A percentile compares a stretch with the other conserved stretches of the same genome.
phyloP scores from a whole-genome alignment of 129 eudicot genomes.

The Artemisia annua region DNA sequence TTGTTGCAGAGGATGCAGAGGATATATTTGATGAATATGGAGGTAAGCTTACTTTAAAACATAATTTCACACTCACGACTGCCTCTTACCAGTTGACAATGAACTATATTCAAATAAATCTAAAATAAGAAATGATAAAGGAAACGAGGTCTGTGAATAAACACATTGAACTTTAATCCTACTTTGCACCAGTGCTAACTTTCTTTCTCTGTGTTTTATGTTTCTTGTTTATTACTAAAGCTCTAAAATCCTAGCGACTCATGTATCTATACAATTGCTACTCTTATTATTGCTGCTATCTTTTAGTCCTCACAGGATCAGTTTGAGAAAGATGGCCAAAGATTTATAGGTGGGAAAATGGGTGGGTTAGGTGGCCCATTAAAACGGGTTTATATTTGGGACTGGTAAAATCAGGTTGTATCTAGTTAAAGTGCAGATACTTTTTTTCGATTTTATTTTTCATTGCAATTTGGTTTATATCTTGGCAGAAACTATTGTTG shows the following conservation, averaged over 20 bases:
- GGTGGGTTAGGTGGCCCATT: not conserved
- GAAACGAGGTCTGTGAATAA: not conserved
- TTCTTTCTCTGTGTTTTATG: not conserved
- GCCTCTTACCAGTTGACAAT: not conserved
- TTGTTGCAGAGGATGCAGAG: constrained; percentile 98
- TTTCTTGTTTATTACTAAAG: too few species aligned
- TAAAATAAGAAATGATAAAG: not conserved
- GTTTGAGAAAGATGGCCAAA: not conserved
- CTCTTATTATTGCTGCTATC: not conserved
- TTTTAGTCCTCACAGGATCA: not conserved
- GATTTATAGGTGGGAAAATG: not conserved
- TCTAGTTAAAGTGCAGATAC: not conserved
- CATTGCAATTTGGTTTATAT: too few species aligned
- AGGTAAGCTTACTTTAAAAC: constrained; percentile 43
- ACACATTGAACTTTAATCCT: not conserved
- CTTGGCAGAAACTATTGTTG: not conserved
- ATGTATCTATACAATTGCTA: not conserved
- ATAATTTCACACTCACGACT: not conserved
- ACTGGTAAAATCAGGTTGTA: not conserved
- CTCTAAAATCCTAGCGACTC: not conserved
- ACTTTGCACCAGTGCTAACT: not conserved
- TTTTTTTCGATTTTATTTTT: not conserved
- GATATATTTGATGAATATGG: constrained; percentile 98
- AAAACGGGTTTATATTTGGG: not conserved
- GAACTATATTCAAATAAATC: too few species aligned